Evolutionary conservation across 371 early-diverging fungal species (phyloP).

Genomic region (Mucor ambiguus): DNA sequence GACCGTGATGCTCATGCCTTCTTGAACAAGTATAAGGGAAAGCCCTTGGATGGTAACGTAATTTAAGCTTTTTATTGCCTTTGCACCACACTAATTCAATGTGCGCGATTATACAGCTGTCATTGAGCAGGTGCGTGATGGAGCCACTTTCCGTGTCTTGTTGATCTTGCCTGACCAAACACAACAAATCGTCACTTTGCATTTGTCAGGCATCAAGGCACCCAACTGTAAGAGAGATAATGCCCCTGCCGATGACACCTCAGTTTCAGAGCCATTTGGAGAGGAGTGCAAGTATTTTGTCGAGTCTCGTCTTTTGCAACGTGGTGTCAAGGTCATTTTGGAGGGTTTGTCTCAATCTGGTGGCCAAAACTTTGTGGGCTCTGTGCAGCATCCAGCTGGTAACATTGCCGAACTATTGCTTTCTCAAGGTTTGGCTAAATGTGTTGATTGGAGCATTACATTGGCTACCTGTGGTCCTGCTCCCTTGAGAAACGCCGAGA

Average conservation of each 20-base stretch:
- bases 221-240: constrained; percentile 83
- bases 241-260: constrained; percentile 41
- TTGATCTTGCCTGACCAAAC: constrained; percentile 63
- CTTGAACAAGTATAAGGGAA: constrained; percentile 80
- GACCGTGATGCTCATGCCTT: constrained; percentile 77
- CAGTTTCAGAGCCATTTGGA: constrained; percentile 85
- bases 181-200: constrained; percentile 75
- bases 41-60: constrained; percentile 71
- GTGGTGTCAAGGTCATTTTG: constrained; percentile 84
- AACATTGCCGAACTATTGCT: constrained; percentile 92
- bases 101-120: constrained; percentile 56
- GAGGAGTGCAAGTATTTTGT: constrained; percentile 94
- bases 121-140: constrained; percentile 94
- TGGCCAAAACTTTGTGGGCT: constrained; percentile 74
- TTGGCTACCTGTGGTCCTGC: constrained; percentile 77
- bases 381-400: constrained; percentile 84
- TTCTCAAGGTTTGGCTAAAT: constrained; percentile 81
- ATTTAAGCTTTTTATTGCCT: background rate
- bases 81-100: background rate
- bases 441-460: constrained; percentile 87
- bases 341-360: constrained; percentile 69
- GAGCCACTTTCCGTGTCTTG: constrained; percentile 81
- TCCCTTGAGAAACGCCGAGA: constrained; percentile 81
- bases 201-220: constrained; percentile 87
- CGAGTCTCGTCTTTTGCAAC: constrained; percentile 88